Evolutionary conservation across 331 rosid genomes (phyloP), one percentile per base, ranked within the genome.

Genomic region (Malus hybrid): DNA sequence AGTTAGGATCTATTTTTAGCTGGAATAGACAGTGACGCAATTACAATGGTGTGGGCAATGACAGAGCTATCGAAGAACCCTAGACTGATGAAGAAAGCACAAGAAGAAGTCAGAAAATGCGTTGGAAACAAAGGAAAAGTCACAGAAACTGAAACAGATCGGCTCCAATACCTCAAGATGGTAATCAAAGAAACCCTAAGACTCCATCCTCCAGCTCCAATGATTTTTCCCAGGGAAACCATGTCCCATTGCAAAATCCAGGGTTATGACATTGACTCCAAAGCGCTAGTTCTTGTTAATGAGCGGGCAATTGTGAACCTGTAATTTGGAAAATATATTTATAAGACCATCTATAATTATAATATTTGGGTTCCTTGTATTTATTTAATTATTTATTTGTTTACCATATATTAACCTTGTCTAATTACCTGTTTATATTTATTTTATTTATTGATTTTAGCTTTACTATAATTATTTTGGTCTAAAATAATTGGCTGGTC

Each of bases 31-130:
- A 80, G 79, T 0, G 48, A 77, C 64, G 81, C 86, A 20, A 73
- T 79, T 11, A 81, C 86, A 52, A 59, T 80, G 77, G 20, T 50
- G 1, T 83, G 84, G 87, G 86, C 81, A 16, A 83, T 81, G 84
- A 60, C 86, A 24, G 84, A 86, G 65, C 79, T 81, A 1, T 69
- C 32, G 9, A 86, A 66, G 72, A 65, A 77, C 1, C 81, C 87
- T 1, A 42, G 33, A 61, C 2, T 76, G 70, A 81, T 83, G 86
- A 81, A 80, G 75, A 83, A 81, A 63, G 90, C 84, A 65, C 87
- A 83, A 39, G 65, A 73, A 28, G 88, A 88, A 72, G 65, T 86
- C 6, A 83, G 90, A 55, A 57, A 8, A 2, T 12, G 32, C 28
- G 33, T 76, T 3, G 74, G 76, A 69, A 73, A 66, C 31, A 81